Conservation (phyloP, 257 asterid genomes). For the Nicotiana attenuata region DNA sequence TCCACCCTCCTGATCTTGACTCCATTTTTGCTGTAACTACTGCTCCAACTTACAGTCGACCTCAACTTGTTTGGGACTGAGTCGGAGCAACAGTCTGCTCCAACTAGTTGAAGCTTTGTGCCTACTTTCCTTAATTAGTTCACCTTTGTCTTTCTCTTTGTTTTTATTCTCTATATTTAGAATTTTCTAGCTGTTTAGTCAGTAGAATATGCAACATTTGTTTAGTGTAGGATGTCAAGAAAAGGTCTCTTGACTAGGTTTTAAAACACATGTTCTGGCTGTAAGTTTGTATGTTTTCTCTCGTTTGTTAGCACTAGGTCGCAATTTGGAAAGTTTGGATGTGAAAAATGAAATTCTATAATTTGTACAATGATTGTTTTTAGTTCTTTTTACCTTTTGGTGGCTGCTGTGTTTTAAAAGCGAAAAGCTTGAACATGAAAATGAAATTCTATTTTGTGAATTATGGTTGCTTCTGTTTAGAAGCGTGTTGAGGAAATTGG, state of each 20-base stretch:
- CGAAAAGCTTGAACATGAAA: background rate
- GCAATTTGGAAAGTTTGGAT: too few species aligned
- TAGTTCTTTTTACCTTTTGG: background rate
- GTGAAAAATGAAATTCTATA: too few species aligned
- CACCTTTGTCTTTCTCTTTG: background rate
- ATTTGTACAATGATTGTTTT: too few species aligned
- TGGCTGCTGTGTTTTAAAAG: background rate
- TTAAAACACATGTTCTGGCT: background rate
- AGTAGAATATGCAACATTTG: background rate
- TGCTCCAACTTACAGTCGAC: too few species aligned
- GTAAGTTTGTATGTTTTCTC: background rate
- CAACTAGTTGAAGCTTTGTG: too few species aligned
- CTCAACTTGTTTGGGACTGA: too few species aligned
- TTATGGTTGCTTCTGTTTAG: background rate
- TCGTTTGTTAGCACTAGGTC: background rate
- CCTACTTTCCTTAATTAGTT: too few species aligned
- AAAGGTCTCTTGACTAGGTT: background rate
- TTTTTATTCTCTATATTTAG: background rate
- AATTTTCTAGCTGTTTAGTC: background rate
- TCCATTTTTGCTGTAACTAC: slow-evolving; percentile 23
- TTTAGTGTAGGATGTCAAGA: background rate
- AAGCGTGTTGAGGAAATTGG: background rate
- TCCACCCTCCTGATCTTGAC: slow-evolving; percentile 57
- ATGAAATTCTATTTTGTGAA: background rate
- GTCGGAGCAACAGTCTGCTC: too few species aligned